Base-by-base conservation (phyloP, 352 stramenopile genomes). In the Phytophthora idaei region DNA sequence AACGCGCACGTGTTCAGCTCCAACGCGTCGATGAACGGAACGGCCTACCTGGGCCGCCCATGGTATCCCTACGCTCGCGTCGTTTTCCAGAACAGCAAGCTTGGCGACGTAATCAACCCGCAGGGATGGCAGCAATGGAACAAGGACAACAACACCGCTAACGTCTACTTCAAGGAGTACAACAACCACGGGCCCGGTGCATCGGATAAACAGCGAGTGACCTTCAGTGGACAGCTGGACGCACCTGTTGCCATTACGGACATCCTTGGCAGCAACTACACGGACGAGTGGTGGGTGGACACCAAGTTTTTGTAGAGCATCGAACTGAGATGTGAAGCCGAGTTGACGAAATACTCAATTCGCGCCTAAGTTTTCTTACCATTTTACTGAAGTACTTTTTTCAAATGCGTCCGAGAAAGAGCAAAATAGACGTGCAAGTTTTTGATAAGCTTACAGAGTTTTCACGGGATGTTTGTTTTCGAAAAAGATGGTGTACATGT, bases 151-250 rank as follows among this genome's bases (percentile, higher is more conserved):
- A 41, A 48, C 31, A 60, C 49, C 2, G 48, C 17, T n/a, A 55
- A 67, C 17, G 50, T 67, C 3, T 29, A 44, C 14, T 67, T 67
- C 15, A 55, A 42, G 10, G 59, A 67, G 42, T 66, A 47, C 21
- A 54, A 54, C 14, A 59, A 65, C 47, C 14, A 12, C 7, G 48
- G 47, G 1, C 6, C 48, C 4, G 47, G 57, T 57, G 57, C 46
- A 17, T 48, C 46, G 8, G 50, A 21, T 0, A 8, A 44, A 3
- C 21, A 57, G 4, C 14, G 57, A 4, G 57, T 51, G 0, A 5
- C 29, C 6, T 64, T 57, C 34, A 57, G 57, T 25, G 36, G 34
- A 15, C 21, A 57, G 17, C 29, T 64, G 12, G 25, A 59, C 15
- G 52, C 52, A 9, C 15, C 52, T 25, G 41, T 49, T 12, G 27